A percentile compares a stretch with the other conserved stretches of the same genome.
phyloP scores from a whole-genome alignment of 305 asterid genomes.

The Fraxinus sp. region DNA sequence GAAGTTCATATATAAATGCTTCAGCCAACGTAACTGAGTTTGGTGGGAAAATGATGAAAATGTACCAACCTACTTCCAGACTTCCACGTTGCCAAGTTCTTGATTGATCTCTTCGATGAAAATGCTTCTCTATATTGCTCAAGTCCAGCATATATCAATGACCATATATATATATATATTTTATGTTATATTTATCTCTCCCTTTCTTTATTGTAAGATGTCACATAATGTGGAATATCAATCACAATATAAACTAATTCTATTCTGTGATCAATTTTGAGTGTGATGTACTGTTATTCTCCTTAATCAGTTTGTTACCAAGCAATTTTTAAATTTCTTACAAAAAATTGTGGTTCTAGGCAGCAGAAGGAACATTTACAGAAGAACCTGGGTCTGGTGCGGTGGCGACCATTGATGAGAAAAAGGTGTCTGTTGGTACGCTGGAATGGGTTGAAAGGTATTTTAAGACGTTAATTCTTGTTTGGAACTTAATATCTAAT shows the following conservation, averaged over 20 bases:
- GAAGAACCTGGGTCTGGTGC: constrained; percentile 99
- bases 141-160: not conserved
- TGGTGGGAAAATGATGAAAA: not conserved
- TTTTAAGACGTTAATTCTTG: constrained; percentile 18
- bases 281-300: not conserved
- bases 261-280: constrained; percentile 8
- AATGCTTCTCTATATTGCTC: not conserved
- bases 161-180: not conserved
- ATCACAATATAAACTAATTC: not conserved
- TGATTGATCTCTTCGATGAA: not conserved
- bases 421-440: constrained; percentile 82
- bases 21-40: not conserved
- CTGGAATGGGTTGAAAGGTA: constrained; percentile 95
- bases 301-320: constrained; percentile 13
- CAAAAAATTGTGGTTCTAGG: constrained; percentile 46
- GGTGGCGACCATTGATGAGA: constrained; percentile 64
- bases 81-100: not conserved
- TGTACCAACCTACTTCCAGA: not conserved
- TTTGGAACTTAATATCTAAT: constrained; percentile 17
- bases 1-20: not conserved
- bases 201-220: not conserved
- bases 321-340: constrained; percentile 13
- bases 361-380: constrained; percentile 69
- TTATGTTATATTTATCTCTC: not conserved
- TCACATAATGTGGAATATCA: not conserved